Evolutionary conservation across 1,284 basidiomycete genomes (phyloP), one percentile per base, ranked within the genome.

Genomic region (Fistulinella cinereoalba): DNA sequence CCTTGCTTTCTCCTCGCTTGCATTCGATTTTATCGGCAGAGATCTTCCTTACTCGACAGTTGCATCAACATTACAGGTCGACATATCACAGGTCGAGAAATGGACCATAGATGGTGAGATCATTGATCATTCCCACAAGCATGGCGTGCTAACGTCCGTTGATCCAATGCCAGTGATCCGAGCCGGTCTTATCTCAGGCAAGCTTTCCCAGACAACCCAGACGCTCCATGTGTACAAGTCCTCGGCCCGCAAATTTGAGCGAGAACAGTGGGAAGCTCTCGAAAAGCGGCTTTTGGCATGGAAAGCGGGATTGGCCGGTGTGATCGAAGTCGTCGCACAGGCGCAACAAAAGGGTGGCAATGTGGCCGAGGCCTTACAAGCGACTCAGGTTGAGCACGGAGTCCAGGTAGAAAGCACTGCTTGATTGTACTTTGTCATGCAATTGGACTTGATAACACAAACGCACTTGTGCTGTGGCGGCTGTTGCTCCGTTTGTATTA

Each of bases 81-180:
- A 84, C 31, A 59, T 70, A 21, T 71, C 76, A 24, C 76, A 92
- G 49, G 91, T 97, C 23, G 94, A 97, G 66, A 83, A 81, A 60
- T 96, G 91, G 92, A 85, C 88, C 41, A 96, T 96, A 58, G 92
- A 96, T 67, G 88, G 92, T 93, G 49, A 50, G 39, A 22, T 37
- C 38, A 41, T n/a, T n/a, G 46, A 41, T 10, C 23, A 29, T 40
- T 21, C 22, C 28, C 29, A 12, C 0, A 11, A 39, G 16, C 4
- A 4, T 8, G 18, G 3, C 15, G 2, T 7, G 23, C 34, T 47
- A 24, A 51, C 28, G 12, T 19, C 15, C 16, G 24, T 33, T 47
- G n/a, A 9, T 28, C 13, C 25, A 31, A 37, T 27, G 40, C 16
- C 53, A 95, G 93, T 88, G 46, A 94, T 97, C 62, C 88, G 91